Evolutionary conservation across 768 basidiomycete genomes (phyloP).

Genomic region (Boletus rufocinnamomeus): DNA sequence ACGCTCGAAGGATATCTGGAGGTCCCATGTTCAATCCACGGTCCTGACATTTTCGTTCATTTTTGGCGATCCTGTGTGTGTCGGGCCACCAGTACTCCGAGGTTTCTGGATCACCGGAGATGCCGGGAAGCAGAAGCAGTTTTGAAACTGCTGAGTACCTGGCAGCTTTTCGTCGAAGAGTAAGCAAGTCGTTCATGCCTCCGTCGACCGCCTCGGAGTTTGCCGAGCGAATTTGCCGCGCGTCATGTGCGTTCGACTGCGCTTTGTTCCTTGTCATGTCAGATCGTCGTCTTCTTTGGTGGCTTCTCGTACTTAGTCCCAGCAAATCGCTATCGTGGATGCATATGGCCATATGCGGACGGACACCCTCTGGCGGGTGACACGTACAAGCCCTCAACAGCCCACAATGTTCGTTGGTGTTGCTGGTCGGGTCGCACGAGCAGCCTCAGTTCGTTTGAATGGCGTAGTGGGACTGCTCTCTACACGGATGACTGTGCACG

Average conservation of each 20-base stretch:
- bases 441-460: background rate
- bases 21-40: slow-evolving; percentile 49
- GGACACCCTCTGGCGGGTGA: background rate
- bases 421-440: background rate
- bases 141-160: background rate
- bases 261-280: slow-evolving; percentile 20
- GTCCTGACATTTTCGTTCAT: slow-evolving; percentile 39
- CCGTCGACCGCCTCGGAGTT: slow-evolving; percentile 4
- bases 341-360: slow-evolving; percentile 13
- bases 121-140: background rate
- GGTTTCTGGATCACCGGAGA: background rate
- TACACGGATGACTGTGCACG: background rate
- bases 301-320: slow-evolving; percentile 1
- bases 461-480: slow-evolving; percentile 2
- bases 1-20: slow-evolving; percentile 27
- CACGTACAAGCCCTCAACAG: background rate
- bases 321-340: slow-evolving; percentile 11
- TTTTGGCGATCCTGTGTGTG: background rate
- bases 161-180: background rate
- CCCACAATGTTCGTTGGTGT: background rate
- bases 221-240: slow-evolving; percentile 14
- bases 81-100: background rate
- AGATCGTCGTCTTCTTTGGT: slow-evolving; percentile 30
- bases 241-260: slow-evolving; percentile 13
- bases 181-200: background rate